Conservation (phyloP, 345 rosid species). For the Cardamine occulta region DNA sequence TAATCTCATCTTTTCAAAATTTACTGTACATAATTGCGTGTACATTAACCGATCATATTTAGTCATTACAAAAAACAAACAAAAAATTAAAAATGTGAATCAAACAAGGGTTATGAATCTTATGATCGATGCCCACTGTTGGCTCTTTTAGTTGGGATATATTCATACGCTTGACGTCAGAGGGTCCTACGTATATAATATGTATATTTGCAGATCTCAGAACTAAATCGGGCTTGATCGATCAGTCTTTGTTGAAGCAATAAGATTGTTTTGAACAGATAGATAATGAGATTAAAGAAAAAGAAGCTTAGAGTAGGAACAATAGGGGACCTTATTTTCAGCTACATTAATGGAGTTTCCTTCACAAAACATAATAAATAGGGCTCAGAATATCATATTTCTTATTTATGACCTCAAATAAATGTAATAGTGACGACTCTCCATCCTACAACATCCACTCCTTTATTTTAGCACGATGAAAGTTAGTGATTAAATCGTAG, state of each 20-base stretch:
- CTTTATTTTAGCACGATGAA: conserved; percentile 19
- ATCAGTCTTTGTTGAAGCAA: conserved; percentile 3
- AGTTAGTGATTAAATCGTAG: background rate
- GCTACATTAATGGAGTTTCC: conserved; percentile 25
- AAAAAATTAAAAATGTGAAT: background rate
- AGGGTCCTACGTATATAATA: background rate
- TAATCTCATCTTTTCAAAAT: no score
- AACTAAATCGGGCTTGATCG: conserved; percentile 13
- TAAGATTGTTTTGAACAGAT: background rate
- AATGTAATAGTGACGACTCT: conserved; percentile 41
- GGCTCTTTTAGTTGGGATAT: background rate
- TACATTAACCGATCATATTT: no score
- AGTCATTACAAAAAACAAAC: no score
- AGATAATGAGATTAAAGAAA: conserved; percentile 3
- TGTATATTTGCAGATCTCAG: background rate
- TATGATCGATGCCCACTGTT: background rate
- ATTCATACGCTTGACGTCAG: background rate
- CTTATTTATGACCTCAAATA: conserved; percentile 34
- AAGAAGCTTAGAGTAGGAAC: conserved; percentile 17
- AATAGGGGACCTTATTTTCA: conserved; percentile 33
- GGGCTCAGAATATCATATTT: conserved; percentile 36
- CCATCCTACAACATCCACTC: conserved; percentile 27
- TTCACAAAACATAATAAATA: conserved; percentile 30
- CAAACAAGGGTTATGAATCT: background rate
- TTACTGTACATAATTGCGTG: no score